These are phyloP conservation scores for Metarhizium rileyi DNA, from an alignment of 2,329 filamentous ascomycete genomes.

Conservation along the genomic window DNA sequence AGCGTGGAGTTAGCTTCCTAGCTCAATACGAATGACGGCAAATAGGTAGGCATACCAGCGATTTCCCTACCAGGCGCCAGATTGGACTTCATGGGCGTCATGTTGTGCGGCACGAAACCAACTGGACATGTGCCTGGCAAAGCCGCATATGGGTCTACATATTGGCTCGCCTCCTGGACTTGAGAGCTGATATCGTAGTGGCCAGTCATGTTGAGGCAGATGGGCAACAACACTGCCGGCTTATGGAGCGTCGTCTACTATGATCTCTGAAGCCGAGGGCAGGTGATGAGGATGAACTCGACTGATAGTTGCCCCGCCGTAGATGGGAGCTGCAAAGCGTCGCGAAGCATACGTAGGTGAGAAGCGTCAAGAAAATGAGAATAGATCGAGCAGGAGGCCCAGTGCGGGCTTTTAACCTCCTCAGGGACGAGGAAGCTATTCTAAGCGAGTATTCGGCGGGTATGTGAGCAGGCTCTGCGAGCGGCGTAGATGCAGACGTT, in stretches of 20 bases:
- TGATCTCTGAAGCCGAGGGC: not conserved
- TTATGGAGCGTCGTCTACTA: not conserved
- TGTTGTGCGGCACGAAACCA: slow-evolving; percentile 21
- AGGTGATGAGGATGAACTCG: not conserved
- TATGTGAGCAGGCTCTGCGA: slow-evolving; percentile 7
- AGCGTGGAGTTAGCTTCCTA: not conserved
- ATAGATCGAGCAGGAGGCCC: not conserved
- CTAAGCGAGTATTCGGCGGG: not conserved
- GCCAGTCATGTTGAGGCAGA: slow-evolving; percentile 16
- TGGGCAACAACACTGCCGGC: not conserved
- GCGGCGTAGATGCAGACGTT: not conserved
- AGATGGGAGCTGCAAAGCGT: not conserved
- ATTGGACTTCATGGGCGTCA: slow-evolving; percentile 22
- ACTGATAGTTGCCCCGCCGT: not conserved
- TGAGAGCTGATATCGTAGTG: slow-evolving; percentile 19
- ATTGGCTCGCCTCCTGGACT: slow-evolving; percentile 18
- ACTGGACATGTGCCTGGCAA: slow-evolving; percentile 22
- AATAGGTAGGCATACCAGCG: slow-evolving; percentile 15
- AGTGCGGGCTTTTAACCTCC: not conserved
- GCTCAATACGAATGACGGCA: not conserved
- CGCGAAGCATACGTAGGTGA: not conserved
- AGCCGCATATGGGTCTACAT: slow-evolving; percentile 21
- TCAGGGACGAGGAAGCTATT: not conserved
- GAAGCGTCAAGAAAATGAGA: not conserved
- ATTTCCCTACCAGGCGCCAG: slow-evolving; percentile 16